A percentile compares a stretch with the other conserved stretches of the same genome.
phyloP scores from a whole-genome alignment of 2,329 filamentous ascomycete genomes.

The Penicillium sp. region DNA sequence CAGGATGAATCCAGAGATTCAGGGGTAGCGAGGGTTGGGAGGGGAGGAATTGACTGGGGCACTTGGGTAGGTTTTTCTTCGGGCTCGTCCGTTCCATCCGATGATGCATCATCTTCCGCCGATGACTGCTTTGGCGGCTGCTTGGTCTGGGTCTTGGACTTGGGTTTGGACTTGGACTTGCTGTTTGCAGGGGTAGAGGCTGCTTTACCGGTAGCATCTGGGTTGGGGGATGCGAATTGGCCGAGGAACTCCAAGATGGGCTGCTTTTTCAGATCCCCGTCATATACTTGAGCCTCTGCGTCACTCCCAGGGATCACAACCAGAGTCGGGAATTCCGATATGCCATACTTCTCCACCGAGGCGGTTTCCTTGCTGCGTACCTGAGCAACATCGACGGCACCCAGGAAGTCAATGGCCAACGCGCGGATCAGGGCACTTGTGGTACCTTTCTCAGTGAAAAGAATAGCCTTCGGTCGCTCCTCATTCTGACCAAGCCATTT shows the following conservation, averaged over 20 bases:
- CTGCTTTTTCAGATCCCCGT: slow-evolving; percentile 84
- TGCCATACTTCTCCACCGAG: slow-evolving; percentile 72
- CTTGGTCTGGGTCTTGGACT: slow-evolving; percentile 43
- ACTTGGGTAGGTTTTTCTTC: slow-evolving; percentile 50
- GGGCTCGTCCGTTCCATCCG: slow-evolving; percentile 39
- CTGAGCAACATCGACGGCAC: slow-evolving; percentile 77
- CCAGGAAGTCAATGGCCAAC: slow-evolving; percentile 88
- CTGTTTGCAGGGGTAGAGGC: slow-evolving; percentile 31
- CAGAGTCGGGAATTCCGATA: slow-evolving; percentile 78
- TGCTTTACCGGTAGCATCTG: slow-evolving; percentile 65
- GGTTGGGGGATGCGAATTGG: slow-evolving; percentile 77
- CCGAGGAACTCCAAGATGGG: slow-evolving; percentile 81
- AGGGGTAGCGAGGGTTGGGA: slow-evolving; percentile 67
- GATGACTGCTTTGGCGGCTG: slow-evolving; percentile 53
- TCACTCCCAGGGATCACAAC: slow-evolving; percentile 75
- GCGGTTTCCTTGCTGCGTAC: slow-evolving; percentile 78
- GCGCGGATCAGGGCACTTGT: slow-evolving; percentile 82
- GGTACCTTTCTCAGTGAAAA: slow-evolving; percentile 92
- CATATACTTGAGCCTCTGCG: slow-evolving; percentile 71
- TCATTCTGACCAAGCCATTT: slow-evolving; percentile 71
- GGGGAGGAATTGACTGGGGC: slow-evolving; percentile 63
- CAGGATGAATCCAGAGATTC: slow-evolving; percentile 72
- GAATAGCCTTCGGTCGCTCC: slow-evolving; percentile 77
- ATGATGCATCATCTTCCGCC: slow-evolving; percentile 45
- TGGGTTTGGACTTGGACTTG: slow-evolving; percentile 48